phyloP scores from a whole-genome alignment of 2,329 filamentous ascomycete genomes.

The Gnomoniopsis sp. region DNA sequence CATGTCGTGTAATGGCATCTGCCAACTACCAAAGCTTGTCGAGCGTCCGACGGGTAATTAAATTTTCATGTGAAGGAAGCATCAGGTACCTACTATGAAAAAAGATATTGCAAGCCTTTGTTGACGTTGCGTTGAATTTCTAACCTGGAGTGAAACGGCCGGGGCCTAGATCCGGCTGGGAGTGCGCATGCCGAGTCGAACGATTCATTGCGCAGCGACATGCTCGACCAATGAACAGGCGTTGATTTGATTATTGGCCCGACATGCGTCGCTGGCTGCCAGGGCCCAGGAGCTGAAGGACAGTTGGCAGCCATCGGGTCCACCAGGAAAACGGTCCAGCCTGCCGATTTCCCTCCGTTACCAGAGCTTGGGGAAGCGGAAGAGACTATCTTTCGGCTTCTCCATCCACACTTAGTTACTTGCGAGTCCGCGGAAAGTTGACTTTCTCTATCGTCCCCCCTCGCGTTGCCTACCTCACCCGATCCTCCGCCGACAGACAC shows the following conservation, averaged over 20 bases:
- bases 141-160: background rate
- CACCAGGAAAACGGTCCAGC: background rate
- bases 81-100: no score
- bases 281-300: background rate
- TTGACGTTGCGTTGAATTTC: background rate
- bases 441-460: no score
- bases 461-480: no score
- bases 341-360: background rate
- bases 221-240: constrained; percentile 7
- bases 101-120: background rate
- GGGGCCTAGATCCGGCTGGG: background rate
- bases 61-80: no score
- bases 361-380: background rate
- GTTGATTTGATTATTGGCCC: constrained; percentile 13
- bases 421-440: no score
- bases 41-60: no score
- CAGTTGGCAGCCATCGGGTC: background rate
- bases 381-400: constrained; percentile 14
- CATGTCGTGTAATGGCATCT: no score
- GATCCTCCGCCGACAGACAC: background rate
- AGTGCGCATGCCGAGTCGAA: constrained; percentile 8
- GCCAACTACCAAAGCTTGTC: no score
- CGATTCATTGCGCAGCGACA: background rate
- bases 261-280: background rate
- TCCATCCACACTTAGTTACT: background rate